Evolutionary conservation across 192 early-diverging fungal species (phyloP), one percentile per base, ranked within the genome.

Genomic region (Chytriomyces sp.): DNA sequence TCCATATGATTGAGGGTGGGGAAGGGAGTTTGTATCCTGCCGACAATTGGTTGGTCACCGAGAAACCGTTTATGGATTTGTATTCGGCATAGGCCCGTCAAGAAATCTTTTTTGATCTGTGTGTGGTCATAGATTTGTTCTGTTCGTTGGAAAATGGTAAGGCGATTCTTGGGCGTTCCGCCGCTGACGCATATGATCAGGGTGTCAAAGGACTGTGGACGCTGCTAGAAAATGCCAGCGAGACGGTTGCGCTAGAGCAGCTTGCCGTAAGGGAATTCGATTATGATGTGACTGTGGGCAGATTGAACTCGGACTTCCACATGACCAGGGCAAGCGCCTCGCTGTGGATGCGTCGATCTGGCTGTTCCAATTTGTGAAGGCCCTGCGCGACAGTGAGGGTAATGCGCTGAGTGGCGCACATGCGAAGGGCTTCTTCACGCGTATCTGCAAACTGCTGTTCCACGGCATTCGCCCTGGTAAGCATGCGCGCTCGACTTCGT

Each of bases 341-440:
- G 96, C 95, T 3, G 86, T 99, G 28, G 96, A 98, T 79, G 98
- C 96, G 19, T 92, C 89, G 58, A 98, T 99, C 56, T 99, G 98
- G 98, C 85, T 98, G 33, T 89, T 98, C 75, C 98, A 99, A 84
- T 96, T 98, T 68, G 68, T 97, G 37, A 93, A 93, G 67, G 95
- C 96, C 3, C 94, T 98, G 90, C 88, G 90, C 30, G 95, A 96
- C 79, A 85, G 84, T 32, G 89, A 95, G 28, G 98, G 98, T 2
- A 87, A 95, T 66, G 83, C 84, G 22, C 40, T 98, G 25, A 81
- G 82, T 26, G 91, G 92, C 67, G 94, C 93, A 0, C 96, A 98
- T 72, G 82, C 98, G 4, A 49, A 95, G 17, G 98, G 98, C 4
- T 98, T 98, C 83, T 95, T 95, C 71, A 84, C 93, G 4, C 84